Conservation (phyloP, 2,329 filamentous ascomycete species). For the Monosporascus sp. region DNA sequence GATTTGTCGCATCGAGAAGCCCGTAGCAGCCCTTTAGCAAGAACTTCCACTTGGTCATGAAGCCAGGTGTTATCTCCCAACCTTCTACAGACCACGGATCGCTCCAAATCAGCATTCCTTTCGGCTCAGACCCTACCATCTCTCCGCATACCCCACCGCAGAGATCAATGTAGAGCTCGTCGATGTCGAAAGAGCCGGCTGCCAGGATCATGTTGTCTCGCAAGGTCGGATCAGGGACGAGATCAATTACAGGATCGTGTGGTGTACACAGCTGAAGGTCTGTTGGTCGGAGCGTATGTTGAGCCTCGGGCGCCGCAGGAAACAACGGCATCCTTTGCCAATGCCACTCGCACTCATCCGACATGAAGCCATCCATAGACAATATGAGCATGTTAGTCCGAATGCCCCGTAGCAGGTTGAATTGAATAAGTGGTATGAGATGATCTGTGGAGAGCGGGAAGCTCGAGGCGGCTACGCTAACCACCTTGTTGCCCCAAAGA, state of each 20-base stretch:
- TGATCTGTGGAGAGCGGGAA: conserved; percentile 23
- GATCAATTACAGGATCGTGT: conserved; percentile 19
- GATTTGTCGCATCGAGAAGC: conserved; percentile 32
- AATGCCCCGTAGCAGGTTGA: conserved; percentile 31
- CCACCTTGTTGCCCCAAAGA: no score
- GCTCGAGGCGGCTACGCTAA: no score
- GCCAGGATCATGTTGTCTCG: conserved; percentile 17
- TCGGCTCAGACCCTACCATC: conserved; percentile 5
- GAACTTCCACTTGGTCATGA: conserved; percentile 32
- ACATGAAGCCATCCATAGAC: conserved; percentile 11
- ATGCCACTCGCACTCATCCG: conserved; percentile 6
- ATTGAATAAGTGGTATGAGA: conserved; percentile 30
- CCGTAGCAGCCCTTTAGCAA: conserved; percentile 32
- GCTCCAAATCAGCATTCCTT: conserved; percentile 27
- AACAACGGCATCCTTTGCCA: conserved; percentile 16
- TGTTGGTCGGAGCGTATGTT: conserved; percentile 18
- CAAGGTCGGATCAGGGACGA: conserved; percentile 14
- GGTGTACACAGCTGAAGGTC: conserved; percentile 14
- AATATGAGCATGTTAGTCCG: conserved; percentile 27
- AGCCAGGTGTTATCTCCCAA: conserved; percentile 37
- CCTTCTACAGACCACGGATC: conserved; percentile 31
- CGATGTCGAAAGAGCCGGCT: conserved; percentile 4
- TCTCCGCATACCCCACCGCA: conserved; percentile 6
- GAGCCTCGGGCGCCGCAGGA: conserved; percentile 8
- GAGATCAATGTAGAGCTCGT: conserved; percentile 12